Base-by-base conservation (phyloP, 2,329 filamentous ascomycete genomes). In the Emergomyces pasteurianus region DNA sequence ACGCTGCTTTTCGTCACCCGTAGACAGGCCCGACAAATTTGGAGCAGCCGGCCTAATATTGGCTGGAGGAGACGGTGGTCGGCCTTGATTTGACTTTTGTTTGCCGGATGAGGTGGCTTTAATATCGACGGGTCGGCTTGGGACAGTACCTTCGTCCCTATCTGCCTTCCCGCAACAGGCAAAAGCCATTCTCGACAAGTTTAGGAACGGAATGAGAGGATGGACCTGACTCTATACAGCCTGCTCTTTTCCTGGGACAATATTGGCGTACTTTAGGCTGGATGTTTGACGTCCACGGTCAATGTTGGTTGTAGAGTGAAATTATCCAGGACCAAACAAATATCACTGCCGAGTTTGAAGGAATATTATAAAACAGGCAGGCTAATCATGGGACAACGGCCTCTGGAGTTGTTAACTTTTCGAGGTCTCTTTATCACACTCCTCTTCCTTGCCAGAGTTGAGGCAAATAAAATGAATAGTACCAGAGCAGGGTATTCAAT, bases 1-100 rank as follows among this genome's bases (percentile, higher is more conserved):
- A 36, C 47, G 50, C 42, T 56, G 59, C 40, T 64, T 64, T 31
- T 64, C 63, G 3, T 56, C 61, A 1, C 43, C 60, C 21, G 63
- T 63, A 40, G 59, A 61, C 1, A 64, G 43, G 43, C 26, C 55
- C 2, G 60, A 47, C 23, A 47, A n/a, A 21, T 60, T 31, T 18
- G 34, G 28, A 26, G 31, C 36, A 28, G n/a, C 18, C 34, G n/a
- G 36, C 8, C 43, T 38, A 3, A 31, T 57, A 10, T 14, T 21
- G n/a, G 36, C 1, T 57, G 21, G 23, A 21, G 6, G 23, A 57
- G 54, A 28, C 16, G 6, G 16, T 40, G 18, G 14, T 23, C 26
- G 57, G 26, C n/a, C 42, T 42, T 50, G 31, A 34, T 14, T 21
- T 3, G 14, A 8, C 34, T 58, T 42, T 54, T 18, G n/a, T 28